phyloP scores from a whole-genome alignment of 768 basidiomycete species.

The Mrakia frigida region DNA sequence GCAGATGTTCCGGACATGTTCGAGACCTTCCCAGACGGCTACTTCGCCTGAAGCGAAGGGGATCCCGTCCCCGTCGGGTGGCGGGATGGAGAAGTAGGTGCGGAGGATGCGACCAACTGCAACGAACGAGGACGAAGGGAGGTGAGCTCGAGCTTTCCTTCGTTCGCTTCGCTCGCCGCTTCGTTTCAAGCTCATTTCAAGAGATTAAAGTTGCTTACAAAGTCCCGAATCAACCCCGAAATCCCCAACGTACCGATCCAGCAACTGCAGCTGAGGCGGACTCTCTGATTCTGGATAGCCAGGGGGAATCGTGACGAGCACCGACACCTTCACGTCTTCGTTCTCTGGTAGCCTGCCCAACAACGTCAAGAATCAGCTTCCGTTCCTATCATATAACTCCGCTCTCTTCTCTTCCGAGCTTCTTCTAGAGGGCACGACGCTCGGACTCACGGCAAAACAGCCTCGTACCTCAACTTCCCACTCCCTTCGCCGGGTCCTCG shows the following conservation, averaged over 20 bases:
- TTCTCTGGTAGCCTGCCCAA: constrained; percentile 24
- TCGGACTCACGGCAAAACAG: constrained; percentile 24
- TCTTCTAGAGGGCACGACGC: no score
- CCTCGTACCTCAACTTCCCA: constrained; percentile 26
- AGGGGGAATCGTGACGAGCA: constrained; percentile 47
- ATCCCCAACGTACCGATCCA: constrained; percentile 75
- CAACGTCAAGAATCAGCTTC: background rate
- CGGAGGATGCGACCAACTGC: constrained; percentile 64
- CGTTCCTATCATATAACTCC: no score
- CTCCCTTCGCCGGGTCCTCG: background rate
- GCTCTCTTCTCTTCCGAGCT: no score
- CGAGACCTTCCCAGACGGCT: constrained; percentile 82
- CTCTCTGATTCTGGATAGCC: constrained; percentile 57
- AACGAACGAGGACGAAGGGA: background rate
- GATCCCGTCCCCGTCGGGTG: constrained; percentile 50
- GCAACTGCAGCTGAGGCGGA: constrained; percentile 75
- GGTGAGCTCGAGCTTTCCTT: no score
- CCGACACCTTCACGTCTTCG: constrained; percentile 46
- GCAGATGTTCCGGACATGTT: constrained; percentile 44
- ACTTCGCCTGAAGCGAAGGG: constrained; percentile 69
- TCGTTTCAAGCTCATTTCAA: no score
- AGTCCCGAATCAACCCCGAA: constrained; percentile 67
- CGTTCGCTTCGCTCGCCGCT: no score
- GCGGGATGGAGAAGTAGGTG: constrained; percentile 64
- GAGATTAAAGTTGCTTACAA: constrained; percentile 43